Evolutionary conservation across 1,139 yeast genomes (phyloP).

Genomic region (Meyerozyma carpophila): DNA sequence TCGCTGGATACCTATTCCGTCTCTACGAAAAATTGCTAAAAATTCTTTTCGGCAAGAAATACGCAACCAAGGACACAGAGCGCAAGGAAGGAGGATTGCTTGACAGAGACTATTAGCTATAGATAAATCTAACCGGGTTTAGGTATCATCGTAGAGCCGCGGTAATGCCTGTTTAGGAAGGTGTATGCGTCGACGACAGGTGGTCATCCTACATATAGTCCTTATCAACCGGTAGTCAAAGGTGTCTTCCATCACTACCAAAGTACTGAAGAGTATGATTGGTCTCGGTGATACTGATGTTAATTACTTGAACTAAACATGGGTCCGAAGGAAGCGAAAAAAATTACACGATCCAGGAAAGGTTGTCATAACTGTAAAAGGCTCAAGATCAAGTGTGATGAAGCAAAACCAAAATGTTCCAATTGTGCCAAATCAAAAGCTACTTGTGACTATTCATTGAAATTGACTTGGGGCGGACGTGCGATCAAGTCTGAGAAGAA

Average conservation of each 20-base stretch:
- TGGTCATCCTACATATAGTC: neutral
- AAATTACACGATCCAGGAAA: slow-evolving; percentile 20
- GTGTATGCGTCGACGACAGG: neutral
- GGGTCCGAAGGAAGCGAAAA: slow-evolving; percentile 3
- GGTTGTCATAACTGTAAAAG: slow-evolving; percentile 72
- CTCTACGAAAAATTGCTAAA: slow-evolving; percentile 42
- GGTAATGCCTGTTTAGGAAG: neutral
- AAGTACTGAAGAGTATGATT: neutral
- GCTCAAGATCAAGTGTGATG: slow-evolving; percentile 72
- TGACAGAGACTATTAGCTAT: slow-evolving; percentile 6
- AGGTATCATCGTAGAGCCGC: neutral
- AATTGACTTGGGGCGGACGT: slow-evolving; percentile 75
- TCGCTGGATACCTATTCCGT: slow-evolving; percentile 45
- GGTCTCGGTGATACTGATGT: neutral
- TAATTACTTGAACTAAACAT: neutral
- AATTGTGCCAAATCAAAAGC: slow-evolving; percentile 47
- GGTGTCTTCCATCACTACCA: neutral
- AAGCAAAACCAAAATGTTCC: slow-evolving; percentile 57
- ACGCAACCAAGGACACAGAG: slow-evolving; percentile 52
- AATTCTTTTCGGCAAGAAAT: slow-evolving; percentile 45
- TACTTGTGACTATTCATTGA: slow-evolving; percentile 61
- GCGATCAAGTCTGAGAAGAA: slow-evolving; percentile 42
- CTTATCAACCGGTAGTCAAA: neutral
- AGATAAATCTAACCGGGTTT: neutral
- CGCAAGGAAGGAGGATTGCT: slow-evolving; percentile 36